A percentile compares a stretch with the other conserved stretches of the same genome.
Conservation (phyloP, 768 basidiomycete species). For the Suillus variegatus region DNA sequence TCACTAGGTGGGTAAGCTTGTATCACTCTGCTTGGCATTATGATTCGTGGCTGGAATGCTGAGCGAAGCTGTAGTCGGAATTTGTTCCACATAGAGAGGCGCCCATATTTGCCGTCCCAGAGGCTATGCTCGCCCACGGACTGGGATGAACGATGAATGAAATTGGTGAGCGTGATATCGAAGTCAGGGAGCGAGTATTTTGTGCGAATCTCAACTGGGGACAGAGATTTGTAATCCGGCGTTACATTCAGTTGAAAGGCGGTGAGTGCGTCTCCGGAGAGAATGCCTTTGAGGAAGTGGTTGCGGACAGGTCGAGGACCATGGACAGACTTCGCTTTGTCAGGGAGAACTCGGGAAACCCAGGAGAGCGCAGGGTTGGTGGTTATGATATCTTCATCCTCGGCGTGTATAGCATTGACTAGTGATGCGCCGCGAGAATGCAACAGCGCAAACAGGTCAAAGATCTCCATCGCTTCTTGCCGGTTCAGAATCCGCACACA, state of each 20-base stretch:
- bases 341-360: neutral
- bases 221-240: conserved; percentile 18
- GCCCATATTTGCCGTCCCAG: too few relatives aligned
- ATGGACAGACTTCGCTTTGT: neutral
- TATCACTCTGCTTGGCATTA: too few relatives aligned
- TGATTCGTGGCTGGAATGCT: too few relatives aligned
- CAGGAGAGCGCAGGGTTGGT: neutral
- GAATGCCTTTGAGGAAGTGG: too few relatives aligned
- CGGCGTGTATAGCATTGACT: neutral
- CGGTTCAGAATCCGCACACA: conserved; percentile 34
- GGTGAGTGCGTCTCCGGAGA: too few relatives aligned
- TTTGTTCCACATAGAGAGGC: too few relatives aligned
- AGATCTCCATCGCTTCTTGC: conserved; percentile 27
- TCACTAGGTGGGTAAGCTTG: too few relatives aligned
- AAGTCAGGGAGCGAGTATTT: conserved; percentile 28
- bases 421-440: neutral
- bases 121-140: too few relatives aligned
- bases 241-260: conserved; percentile 27
- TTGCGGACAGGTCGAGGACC: too few relatives aligned
- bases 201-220: conserved; percentile 20
- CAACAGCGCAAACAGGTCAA: conserved; percentile 19
- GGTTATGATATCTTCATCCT: too few relatives aligned
- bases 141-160: neutral
- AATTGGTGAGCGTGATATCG: conserved; percentile 21
- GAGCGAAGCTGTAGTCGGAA: too few relatives aligned